phyloP scores from a whole-genome alignment of 2,329 filamentous ascomycete genomes.

The Fusarium coicis region DNA sequence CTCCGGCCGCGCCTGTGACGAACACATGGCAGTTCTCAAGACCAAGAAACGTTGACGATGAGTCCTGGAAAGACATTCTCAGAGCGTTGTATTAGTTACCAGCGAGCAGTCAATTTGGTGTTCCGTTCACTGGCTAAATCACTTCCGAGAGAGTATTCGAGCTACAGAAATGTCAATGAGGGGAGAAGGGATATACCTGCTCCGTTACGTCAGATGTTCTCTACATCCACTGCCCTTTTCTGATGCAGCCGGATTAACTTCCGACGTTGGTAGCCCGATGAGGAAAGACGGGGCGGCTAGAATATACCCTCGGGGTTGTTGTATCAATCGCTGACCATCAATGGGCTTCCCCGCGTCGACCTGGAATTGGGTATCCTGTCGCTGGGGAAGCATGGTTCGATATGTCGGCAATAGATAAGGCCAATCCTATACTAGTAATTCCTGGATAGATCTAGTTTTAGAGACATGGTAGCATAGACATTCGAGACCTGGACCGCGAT shows the following conservation, averaged over 20 bases:
- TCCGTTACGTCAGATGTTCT: fast-evolving
- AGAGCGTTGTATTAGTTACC: fast-evolving
- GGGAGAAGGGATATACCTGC: fast-evolving
- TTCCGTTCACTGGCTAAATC: no score
- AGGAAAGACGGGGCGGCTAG: not conserved
- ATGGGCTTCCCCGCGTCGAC: fast-evolving
- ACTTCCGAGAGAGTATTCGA: no score
- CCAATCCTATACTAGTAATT: not conserved
- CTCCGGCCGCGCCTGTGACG: not conserved
- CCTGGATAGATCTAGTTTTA: not conserved
- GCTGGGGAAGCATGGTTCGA: not conserved
- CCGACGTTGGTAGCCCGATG: fast-evolving
- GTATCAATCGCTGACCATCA: not conserved
- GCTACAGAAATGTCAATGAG: no score
- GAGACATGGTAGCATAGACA: not conserved
- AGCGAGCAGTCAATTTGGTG: fast-evolving
- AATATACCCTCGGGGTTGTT: not conserved
- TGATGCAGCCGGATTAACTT: fast-evolving
- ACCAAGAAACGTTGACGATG: not conserved
- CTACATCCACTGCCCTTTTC: fast-evolving
- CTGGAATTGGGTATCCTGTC: not conserved
- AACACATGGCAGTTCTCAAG: not conserved
- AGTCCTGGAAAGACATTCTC: not conserved
- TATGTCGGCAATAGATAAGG: not conserved
- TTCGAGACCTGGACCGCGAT: fast-evolving